phyloP scores from a whole-genome alignment of 2,329 filamentous ascomycete genomes.

The Clathrospora elynae region DNA sequence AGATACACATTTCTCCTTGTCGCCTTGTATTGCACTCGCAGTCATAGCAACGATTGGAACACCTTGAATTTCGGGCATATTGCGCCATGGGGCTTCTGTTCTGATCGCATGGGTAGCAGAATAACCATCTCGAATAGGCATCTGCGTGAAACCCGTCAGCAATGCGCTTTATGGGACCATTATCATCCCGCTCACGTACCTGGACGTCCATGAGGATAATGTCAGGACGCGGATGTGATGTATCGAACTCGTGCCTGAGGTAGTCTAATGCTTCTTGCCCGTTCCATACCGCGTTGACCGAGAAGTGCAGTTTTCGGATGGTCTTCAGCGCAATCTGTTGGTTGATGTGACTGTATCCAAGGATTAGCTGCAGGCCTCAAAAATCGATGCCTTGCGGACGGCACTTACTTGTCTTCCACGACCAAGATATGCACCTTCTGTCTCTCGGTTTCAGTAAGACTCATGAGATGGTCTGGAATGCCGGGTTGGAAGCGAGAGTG shows the following conservation, averaged over 20 bases:
- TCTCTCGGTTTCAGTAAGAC: slow-evolving; percentile 63
- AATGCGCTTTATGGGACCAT: neutral
- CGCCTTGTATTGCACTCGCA: slow-evolving; percentile 76
- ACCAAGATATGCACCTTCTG: slow-evolving; percentile 71
- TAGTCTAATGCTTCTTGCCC: slow-evolving; percentile 80
- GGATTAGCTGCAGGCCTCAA: slow-evolving; percentile 10
- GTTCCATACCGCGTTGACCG: slow-evolving; percentile 74
- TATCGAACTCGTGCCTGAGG: slow-evolving; percentile 59
- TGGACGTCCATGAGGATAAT: slow-evolving; percentile 81
- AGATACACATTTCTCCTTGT: slow-evolving; percentile 74
- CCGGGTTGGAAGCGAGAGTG: slow-evolving; percentile 21
- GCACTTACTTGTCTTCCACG: slow-evolving; percentile 76
- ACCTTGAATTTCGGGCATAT: slow-evolving; percentile 59
- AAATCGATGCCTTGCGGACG: neutral
- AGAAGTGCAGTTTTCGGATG: slow-evolving; percentile 74
- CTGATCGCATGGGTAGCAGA: slow-evolving; percentile 74
- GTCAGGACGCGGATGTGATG: slow-evolving; percentile 64
- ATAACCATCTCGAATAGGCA: slow-evolving; percentile 73
- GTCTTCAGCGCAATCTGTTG: slow-evolving; percentile 78
- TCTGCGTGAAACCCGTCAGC: slow-evolving; percentile 10
- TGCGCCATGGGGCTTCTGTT: slow-evolving; percentile 68
- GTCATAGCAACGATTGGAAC: slow-evolving; percentile 84
- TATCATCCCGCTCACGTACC: slow-evolving; percentile 60
- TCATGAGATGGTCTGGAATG: slow-evolving; percentile 46
- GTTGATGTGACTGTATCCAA: slow-evolving; percentile 59